Evolutionary conservation across 179 eudicot species (phyloP).

Genomic region (Carnegiea gigantea): DNA sequence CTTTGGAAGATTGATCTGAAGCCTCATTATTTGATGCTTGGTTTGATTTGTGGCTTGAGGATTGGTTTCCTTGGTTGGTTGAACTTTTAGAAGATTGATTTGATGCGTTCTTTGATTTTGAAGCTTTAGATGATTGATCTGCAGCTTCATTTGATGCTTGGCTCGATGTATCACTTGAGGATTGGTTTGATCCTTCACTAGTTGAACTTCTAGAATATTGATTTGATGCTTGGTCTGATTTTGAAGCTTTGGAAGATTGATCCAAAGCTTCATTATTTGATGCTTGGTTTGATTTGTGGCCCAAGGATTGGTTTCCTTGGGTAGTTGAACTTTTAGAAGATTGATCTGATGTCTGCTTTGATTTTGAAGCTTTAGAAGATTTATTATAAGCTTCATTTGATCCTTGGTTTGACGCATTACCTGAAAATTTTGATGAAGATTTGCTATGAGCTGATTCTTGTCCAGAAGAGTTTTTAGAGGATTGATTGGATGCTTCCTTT

Average conservation of each 20-base stretch:
- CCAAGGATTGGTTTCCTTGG: background rate
- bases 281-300: background rate
- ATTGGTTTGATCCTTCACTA: too few species aligned
- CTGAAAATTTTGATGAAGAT: background rate
- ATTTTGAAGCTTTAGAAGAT: background rate
- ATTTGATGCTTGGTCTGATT: too few species aligned
- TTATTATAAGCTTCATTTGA: background rate
- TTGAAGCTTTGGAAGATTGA: too few species aligned
- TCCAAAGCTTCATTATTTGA: background rate
- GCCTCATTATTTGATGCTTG: background rate
- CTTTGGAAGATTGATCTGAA: too few species aligned
- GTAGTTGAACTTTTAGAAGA: background rate
- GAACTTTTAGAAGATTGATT: background rate
- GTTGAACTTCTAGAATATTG: too few species aligned
- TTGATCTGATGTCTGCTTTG: background rate
- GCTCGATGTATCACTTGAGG: too few species aligned
- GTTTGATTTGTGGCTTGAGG: too few species aligned
- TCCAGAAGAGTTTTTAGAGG: background rate
- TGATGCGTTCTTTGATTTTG: background rate
- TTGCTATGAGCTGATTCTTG: background rate
- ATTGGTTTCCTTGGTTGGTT: too few species aligned
- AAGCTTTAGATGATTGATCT: background rate
- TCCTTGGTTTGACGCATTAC: background rate
- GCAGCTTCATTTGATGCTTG: too few species aligned
- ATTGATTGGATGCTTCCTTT: too few species aligned